These are phyloP conservation scores for Termitomyces sp. DNA, from an alignment of 768 basidiomycete species.

Conservation along the genomic window DNA sequence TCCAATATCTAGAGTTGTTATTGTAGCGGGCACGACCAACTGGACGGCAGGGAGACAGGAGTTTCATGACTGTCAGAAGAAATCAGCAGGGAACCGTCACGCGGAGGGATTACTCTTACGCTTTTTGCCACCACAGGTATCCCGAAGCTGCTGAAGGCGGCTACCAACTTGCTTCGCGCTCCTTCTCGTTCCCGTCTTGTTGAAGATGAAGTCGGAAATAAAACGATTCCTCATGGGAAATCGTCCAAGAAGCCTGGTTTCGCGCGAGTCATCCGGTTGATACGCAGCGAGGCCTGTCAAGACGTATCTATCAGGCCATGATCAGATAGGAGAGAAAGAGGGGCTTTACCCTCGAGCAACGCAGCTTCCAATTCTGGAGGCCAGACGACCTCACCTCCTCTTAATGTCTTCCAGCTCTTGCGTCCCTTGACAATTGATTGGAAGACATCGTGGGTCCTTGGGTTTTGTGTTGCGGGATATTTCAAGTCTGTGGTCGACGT, in stretches of 20 bases:
- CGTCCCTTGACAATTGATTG: conserved; percentile 61
- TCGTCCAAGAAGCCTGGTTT: conserved; percentile 66
- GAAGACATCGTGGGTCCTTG: conserved; percentile 51
- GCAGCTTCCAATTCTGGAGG: conserved; percentile 75
- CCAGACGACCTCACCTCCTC: conserved; percentile 74
- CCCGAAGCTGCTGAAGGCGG: conserved; percentile 71
- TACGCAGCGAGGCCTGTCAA: conserved; percentile 62
- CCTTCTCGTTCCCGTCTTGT: conserved; percentile 61
- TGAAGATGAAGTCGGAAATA: conserved; percentile 72
- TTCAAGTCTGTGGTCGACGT: conserved; percentile 15
- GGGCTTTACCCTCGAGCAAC: conserved; percentile 56
- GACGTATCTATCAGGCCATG: conserved; percentile 5
- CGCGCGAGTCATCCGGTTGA: conserved; percentile 65
- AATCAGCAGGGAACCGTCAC: conserved; percentile 2
- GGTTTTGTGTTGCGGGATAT: conserved; percentile 22
- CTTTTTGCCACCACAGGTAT: conserved; percentile 66
- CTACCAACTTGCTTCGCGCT: conserved; percentile 79
- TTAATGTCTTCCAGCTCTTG: conserved; percentile 72
- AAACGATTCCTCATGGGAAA: conserved; percentile 79
- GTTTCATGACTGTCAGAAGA: conserved; percentile 37
- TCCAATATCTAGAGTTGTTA: conserved; percentile 18
- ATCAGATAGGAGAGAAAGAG: neutral
- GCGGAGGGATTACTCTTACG: conserved; percentile 36
- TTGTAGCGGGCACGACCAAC: conserved; percentile 13
- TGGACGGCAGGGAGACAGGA: conserved; percentile 32